Percentiles rank a stretch among this genome's conserved stretches.
These are phyloP conservation scores for Coemansia sp. DNA, from an alignment of 192 early-diverging fungal species.

Conservation along the genomic window DNA sequence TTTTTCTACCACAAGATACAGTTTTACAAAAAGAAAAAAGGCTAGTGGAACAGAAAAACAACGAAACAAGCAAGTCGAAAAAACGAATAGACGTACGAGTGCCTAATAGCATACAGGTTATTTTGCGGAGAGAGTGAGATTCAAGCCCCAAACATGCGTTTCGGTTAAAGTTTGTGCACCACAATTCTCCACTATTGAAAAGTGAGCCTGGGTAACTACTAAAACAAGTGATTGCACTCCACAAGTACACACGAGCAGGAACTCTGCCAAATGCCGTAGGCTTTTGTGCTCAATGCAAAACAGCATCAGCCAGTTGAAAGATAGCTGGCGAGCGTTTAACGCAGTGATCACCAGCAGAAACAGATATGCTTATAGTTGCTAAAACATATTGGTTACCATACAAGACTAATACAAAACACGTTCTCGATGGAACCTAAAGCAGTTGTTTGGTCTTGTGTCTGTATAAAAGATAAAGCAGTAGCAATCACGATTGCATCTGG, in stretches of 20 bases:
- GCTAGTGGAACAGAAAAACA: background rate
- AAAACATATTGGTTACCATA: no score
- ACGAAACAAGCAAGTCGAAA: background rate
- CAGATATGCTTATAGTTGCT: no score
- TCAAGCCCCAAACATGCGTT: constrained; percentile 3
- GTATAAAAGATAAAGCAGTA: constrained; percentile 23
- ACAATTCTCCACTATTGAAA: constrained; percentile 1
- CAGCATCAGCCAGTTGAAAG: no score
- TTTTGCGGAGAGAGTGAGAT: background rate
- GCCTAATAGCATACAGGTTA: background rate
- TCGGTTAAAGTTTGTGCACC: constrained; percentile 1
- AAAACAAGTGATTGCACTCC: constrained; percentile 2
- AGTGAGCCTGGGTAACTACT: constrained; percentile 8
- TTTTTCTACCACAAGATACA: no score
- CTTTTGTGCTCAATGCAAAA: no score
- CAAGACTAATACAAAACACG: background rate
- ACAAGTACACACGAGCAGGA: constrained; percentile 3
- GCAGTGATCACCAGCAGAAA: no score
- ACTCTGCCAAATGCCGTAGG: background rate
- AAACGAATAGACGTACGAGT: background rate
- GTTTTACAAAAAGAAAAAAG: background rate
- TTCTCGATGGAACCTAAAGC: constrained; percentile 14
- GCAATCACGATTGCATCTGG: constrained; percentile 22
- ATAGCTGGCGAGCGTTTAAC: no score
- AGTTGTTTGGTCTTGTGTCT: constrained; percentile 15